Evolutionary conservation across 2,329 filamentous ascomycete species (phyloP).

Genomic region (Monilinia fructicola): DNA sequence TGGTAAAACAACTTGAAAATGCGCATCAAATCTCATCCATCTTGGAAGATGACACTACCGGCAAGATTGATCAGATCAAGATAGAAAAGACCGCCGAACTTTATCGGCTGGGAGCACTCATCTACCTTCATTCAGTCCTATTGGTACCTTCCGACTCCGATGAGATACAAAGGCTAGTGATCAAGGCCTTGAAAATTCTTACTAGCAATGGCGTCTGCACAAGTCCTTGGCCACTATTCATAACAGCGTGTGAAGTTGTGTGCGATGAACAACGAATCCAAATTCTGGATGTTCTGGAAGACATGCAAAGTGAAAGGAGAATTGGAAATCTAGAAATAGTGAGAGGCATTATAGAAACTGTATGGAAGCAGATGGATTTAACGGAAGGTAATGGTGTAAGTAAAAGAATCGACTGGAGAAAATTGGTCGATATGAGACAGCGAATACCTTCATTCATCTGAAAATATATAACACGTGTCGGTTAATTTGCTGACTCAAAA

Average conservation of each 20-base stretch:
- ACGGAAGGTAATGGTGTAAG: background rate
- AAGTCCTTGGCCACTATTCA: slow-evolving; percentile 51
- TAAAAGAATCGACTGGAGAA: slow-evolving; percentile 22
- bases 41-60: slow-evolving; percentile 37
- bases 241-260: slow-evolving; percentile 48
- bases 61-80: slow-evolving; percentile 34
- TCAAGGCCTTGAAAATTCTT: slow-evolving; percentile 43
- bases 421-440: slow-evolving; percentile 20
- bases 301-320: slow-evolving; percentile 45
- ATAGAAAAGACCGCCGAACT: slow-evolving; percentile 47
- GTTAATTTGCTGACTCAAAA: background rate
- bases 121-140: slow-evolving; percentile 43
- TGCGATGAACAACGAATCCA: slow-evolving; percentile 46
- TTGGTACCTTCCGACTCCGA: slow-evolving; percentile 28
- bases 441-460: slow-evolving; percentile 22
- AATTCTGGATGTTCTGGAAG: slow-evolving; percentile 45
- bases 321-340: slow-evolving; percentile 50
- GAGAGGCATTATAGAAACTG: slow-evolving; percentile 46
- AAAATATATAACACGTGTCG: background rate
- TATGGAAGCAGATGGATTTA: slow-evolving; percentile 51
- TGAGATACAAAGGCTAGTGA: slow-evolving; percentile 31
- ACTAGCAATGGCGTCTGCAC: slow-evolving; percentile 46
- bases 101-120: slow-evolving; percentile 48
- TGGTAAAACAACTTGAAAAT: slow-evolving; percentile 26
- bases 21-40: slow-evolving; percentile 36